Base-by-base conservation (phyloP, 371 early-diverging fungal genomes). In the Apophysomyces ossiformis region DNA sequence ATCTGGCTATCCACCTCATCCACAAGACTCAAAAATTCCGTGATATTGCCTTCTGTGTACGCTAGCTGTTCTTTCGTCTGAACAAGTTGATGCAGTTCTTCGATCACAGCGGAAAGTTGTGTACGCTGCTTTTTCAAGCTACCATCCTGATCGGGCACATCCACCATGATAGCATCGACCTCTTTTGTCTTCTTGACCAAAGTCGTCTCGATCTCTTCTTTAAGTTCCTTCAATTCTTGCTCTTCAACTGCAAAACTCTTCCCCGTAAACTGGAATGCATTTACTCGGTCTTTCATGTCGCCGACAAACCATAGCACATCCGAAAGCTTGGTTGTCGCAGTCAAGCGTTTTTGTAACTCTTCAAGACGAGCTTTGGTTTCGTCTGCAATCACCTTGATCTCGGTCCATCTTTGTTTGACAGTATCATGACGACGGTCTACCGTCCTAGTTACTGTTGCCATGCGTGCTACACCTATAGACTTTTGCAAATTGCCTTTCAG, bases 301-400 rank as follows among this genome's bases (percentile, higher is more conserved):
- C 70, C 67, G 7, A 86, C 80, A 35, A 76, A 79, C n/a, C 71
- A 67, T 26, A 79, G 59, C 5, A 76, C 74, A 41, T 82, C 84
- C 37, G 70, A 65, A 7, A 86, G 61, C 26, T 77, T 75, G 18
- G 67, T 67, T 12, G 70, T 67, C 1, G 76, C 77, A 35, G 68
- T 65, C 58, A 77, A 77, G 2, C 72, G 69, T 57, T 74, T 75
- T 35, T 78, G 75, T 5, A 75, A 60, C 5, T 74, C 74, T 35
- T 83, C 74, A 21, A 83, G 59, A 41, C 73, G 66, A 26, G 62
- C 63, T 9, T 76, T 69, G 11, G 78, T 76, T 2, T 82, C 80
- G 16, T 77, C 76, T 26, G 76, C 76, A 5, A 72, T 69, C 1
- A 66, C 59, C 36, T 74, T 71, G 39, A 77, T 73, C 45, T 74